Percentiles rank a stretch among this genome's conserved stretches.
Conservation (phyloP, 2,329 filamentous ascomycete species). For the Fusarium buharicum region DNA sequence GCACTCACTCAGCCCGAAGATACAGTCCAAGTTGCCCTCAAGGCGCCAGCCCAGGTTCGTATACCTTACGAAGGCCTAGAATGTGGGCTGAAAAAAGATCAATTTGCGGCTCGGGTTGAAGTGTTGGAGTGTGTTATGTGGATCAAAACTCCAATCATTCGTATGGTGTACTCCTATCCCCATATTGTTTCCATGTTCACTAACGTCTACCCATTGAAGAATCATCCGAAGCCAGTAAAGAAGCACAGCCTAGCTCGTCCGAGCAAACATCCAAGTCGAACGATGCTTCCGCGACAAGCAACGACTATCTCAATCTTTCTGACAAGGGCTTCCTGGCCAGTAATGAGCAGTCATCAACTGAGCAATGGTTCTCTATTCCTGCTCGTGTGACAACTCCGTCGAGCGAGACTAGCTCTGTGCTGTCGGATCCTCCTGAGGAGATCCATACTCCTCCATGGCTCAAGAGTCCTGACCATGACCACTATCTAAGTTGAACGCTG, state of each 20-base stretch:
- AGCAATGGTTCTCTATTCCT: too few species aligned
- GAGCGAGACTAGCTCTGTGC: conserved; percentile 14
- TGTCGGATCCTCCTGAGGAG: conserved; percentile 31
- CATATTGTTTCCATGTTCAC: neutral
- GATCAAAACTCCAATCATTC: conserved; percentile 20
- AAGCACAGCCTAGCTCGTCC: neutral
- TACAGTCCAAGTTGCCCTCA: conserved; percentile 18
- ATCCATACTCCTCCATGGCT: conserved; percentile 35
- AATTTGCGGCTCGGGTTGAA: conserved; percentile 41
- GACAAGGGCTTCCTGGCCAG: neutral
- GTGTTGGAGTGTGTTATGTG: conserved; percentile 44
- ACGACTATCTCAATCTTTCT: neutral
- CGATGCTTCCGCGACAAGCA: neutral
- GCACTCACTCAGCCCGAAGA: conserved; percentile 5
- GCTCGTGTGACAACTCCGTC: neutral
- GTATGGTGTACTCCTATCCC: conserved; percentile 9
- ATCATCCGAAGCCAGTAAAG: neutral
- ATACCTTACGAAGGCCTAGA: conserved; percentile 38
- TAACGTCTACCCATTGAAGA: conserved; percentile 1
- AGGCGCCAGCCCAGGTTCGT: conserved; percentile 26
- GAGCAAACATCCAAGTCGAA: neutral
- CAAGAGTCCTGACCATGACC: neutral
- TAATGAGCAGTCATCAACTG: neutral
- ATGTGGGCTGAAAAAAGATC: conserved; percentile 19
- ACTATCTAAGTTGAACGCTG: neutral